Evolutionary conservation across 164 flowering plant genomes (phyloP).

Genomic region (Nymphaea thermarum): DNA sequence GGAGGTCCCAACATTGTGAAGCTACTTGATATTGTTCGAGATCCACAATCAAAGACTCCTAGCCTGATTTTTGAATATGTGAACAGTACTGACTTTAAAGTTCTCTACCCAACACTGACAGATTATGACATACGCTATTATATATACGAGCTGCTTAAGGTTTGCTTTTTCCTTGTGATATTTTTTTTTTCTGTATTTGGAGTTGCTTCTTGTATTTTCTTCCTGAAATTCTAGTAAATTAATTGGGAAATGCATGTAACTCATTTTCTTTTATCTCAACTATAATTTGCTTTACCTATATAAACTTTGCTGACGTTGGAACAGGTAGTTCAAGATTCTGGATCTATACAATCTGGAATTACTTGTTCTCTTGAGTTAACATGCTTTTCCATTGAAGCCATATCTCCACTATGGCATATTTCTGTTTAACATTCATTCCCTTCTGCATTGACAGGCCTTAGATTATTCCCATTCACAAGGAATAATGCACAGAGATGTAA

Average conservation of each 20-base stretch:
- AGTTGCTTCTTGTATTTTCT: neutral
- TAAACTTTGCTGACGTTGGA: too few relatives aligned
- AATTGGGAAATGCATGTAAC: too few relatives aligned
- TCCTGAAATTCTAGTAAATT: too few relatives aligned
- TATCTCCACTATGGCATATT: too few relatives aligned
- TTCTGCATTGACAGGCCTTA: conserved; percentile 36
- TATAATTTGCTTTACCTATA: too few relatives aligned
- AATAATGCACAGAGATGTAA: conserved; percentile 78
- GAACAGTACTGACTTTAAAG: conserved; percentile 69
- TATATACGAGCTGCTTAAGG: conserved; percentile 75
- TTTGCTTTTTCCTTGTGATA: conserved; percentile 3
- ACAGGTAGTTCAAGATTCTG: too few relatives aligned
- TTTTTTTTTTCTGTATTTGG: neutral
- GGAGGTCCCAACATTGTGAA: conserved; percentile 83
- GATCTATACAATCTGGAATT: too few relatives aligned
- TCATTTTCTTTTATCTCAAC: too few relatives aligned
- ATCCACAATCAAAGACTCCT: conserved; percentile 71
- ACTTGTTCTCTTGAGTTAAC: too few relatives aligned
- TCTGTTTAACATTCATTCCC: neutral
- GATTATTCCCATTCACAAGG: conserved; percentile 81
- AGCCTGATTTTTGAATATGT: conserved; percentile 68
- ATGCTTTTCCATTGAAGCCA: too few relatives aligned
- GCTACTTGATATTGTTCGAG: conserved; percentile 61
- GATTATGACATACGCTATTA: conserved; percentile 76
- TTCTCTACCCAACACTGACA: conserved; percentile 63